Conservation (phyloP, 345 rosid species). For the Pseudoturritis turrita region DNA sequence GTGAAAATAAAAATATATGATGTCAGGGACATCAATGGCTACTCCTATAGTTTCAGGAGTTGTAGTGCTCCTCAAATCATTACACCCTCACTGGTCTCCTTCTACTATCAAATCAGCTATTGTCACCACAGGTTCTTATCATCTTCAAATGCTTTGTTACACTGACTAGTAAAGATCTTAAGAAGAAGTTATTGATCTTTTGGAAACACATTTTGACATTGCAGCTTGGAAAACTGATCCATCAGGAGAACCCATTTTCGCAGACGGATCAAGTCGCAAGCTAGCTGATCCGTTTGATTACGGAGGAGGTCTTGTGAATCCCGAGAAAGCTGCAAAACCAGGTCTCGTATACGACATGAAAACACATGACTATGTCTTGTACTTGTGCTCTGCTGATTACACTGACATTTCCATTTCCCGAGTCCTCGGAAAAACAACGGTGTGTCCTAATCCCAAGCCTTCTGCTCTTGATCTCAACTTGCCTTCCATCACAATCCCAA, state of each 20-base stretch:
- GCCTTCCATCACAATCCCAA: constrained; percentile 41
- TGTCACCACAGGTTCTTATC: too few relatives aligned
- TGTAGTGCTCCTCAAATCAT: too few relatives aligned
- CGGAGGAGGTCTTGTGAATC: constrained; percentile 61
- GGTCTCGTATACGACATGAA: constrained; percentile 54
- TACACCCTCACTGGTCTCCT: too few relatives aligned
- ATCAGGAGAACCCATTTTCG: constrained; percentile 34
- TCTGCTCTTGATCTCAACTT: constrained; percentile 37
- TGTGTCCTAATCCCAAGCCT: constrained; percentile 25
- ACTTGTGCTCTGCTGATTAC: constrained; percentile 43
- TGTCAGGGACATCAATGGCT: too few relatives aligned
- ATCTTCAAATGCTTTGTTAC: background rate
- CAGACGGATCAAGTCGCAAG: constrained; percentile 32
- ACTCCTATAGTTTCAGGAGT: too few relatives aligned
- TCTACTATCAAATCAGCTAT: too few relatives aligned
- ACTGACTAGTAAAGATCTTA: background rate
- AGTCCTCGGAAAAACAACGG: constrained; percentile 22
- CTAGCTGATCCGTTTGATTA: constrained; percentile 51
- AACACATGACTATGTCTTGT: constrained; percentile 38
- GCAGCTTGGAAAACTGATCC: constrained; percentile 38
- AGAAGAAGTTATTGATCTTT: background rate
- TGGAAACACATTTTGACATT: background rate
- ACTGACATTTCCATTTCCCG: constrained; percentile 43
- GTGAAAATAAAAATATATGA: too few relatives aligned
- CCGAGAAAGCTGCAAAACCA: constrained; percentile 45